Conservation (phyloP, 306 rosid species). For the Quercus robur region DNA sequence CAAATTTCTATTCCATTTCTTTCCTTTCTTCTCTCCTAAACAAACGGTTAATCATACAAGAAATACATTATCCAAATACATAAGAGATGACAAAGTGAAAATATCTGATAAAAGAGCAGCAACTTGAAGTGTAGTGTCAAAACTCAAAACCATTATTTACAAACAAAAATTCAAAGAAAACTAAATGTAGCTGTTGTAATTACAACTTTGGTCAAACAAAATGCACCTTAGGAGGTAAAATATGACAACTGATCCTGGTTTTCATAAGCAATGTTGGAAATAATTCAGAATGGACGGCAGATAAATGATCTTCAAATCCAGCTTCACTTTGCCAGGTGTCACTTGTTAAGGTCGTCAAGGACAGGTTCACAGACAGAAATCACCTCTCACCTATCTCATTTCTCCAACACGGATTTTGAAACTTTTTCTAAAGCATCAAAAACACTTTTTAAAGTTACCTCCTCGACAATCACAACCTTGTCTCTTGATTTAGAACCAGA, state of each 20-base stretch:
- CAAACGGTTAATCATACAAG: too few species aligned
- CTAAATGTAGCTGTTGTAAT: background rate
- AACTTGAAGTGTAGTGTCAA: background rate
- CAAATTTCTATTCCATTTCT: too few species aligned
- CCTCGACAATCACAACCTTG: constrained; percentile 82
- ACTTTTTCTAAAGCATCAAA: constrained; percentile 64
- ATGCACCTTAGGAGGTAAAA: background rate
- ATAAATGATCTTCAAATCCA: constrained; percentile 14
- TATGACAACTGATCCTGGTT: background rate
- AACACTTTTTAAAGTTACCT: constrained; percentile 60
- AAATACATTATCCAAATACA: too few species aligned
- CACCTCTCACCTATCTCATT: constrained; percentile 1
- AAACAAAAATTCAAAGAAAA: background rate
- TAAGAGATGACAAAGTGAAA: too few species aligned
- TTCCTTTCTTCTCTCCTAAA: too few species aligned
- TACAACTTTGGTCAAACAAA: background rate
- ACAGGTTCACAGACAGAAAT: constrained; percentile 2
- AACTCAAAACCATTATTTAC: background rate
- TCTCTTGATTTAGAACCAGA: constrained; percentile 91
- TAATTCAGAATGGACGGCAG: background rate
- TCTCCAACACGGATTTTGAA: constrained; percentile 39
- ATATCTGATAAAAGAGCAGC: background rate
- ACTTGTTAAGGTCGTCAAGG: background rate
- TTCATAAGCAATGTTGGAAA: background rate
- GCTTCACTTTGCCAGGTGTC: constrained; percentile 10